A percentile compares a stretch with the other conserved stretches of the same genome.
Evolutionary conservation across 2,329 filamentous ascomycete species (phyloP).

Genomic region (Aspergillus fijiensis): DNA sequence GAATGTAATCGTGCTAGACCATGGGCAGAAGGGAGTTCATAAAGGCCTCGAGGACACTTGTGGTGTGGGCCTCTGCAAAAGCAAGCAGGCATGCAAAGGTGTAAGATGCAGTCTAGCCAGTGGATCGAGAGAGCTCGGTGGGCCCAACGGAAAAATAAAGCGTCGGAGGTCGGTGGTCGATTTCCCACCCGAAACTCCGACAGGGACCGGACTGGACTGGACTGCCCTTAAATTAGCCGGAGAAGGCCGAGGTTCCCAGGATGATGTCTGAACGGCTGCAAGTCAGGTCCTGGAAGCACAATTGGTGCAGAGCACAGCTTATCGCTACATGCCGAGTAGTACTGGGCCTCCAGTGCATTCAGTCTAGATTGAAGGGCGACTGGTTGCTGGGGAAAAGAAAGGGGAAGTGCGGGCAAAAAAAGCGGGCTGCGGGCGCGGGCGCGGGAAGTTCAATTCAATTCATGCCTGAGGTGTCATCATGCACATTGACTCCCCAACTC

Average conservation of each 20-base stretch:
- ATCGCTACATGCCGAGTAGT: too few species aligned
- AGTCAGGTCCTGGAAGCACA: too few species aligned
- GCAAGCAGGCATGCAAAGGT: background rate
- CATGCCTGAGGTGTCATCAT: background rate
- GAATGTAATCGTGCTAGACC: background rate
- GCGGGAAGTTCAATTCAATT: background rate
- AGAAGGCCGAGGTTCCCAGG: too few species aligned
- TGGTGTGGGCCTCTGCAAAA: background rate
- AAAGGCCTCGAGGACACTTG: background rate
- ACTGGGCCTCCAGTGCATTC: too few species aligned
- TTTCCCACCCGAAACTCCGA: background rate
- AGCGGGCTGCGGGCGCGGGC: background rate
- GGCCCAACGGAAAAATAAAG: background rate
- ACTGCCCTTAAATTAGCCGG: too few species aligned
- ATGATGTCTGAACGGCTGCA: too few species aligned
- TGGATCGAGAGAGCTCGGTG: background rate
- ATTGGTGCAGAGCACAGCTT: too few species aligned
- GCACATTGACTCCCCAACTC: background rate
- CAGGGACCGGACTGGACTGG: background rate
- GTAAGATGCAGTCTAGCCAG: background rate
- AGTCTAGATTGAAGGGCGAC: too few species aligned
- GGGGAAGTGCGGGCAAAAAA: background rate
- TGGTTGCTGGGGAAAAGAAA: too few species aligned
- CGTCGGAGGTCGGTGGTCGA: background rate
- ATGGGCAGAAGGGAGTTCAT: background rate